Evolutionary conservation across 1,139 yeast genomes (phyloP).

Genomic region (Saccharomyces hybrid): DNA sequence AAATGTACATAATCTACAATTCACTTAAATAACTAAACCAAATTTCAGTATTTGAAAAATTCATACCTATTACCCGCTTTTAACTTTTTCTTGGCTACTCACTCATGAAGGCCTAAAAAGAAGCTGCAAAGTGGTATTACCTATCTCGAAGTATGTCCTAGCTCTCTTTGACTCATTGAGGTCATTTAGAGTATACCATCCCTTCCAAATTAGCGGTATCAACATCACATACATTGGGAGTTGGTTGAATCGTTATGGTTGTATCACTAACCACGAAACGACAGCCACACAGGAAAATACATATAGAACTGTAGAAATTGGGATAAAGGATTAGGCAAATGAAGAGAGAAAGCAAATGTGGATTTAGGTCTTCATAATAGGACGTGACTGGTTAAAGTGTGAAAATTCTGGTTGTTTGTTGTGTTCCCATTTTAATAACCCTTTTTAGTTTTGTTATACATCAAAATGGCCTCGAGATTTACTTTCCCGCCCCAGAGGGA

Average conservation of each 20-base stretch:
- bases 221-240: not conserved
- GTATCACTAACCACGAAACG: not conserved
- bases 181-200: not conserved
- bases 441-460: not conserved
- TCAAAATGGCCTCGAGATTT: conserved; percentile 11
- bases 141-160: not conserved
- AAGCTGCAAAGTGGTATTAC: not conserved
- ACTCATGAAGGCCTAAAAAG: not conserved
- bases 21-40: not conserved
- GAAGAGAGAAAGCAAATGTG: not conserved
- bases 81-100: not conserved
- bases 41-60: not conserved
- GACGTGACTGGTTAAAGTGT: not conserved
- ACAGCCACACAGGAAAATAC: not conserved
- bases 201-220: not conserved
- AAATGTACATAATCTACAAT: not conserved
- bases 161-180: not conserved
- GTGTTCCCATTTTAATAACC: not conserved
- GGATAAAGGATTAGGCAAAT: not conserved
- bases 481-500: conserved; percentile 10
- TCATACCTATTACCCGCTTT: not conserved
- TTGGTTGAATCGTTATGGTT: not conserved
- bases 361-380: not conserved
- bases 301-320: not conserved
- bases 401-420: not conserved